phyloP scores from a whole-genome alignment of 345 rosid genomes.

The Eucalyptus caleyi region DNA sequence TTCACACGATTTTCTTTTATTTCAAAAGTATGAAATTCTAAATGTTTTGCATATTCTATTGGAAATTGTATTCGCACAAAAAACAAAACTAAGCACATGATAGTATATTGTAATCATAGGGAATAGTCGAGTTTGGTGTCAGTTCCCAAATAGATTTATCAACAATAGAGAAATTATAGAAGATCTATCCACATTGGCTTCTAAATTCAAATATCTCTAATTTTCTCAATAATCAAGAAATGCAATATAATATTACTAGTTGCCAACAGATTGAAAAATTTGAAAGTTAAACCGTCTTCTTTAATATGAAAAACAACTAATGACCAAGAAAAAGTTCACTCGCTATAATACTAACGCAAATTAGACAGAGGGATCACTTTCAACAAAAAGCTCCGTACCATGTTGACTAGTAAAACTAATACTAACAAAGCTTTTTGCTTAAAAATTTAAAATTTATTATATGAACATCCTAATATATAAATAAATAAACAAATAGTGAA shows the following conservation, averaged over 20 bases:
- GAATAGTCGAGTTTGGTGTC: not conserved
- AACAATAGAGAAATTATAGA: not conserved
- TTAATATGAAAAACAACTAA: not conserved
- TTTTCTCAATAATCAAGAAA: not conserved
- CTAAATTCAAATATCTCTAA: not conserved
- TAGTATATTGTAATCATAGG: not conserved
- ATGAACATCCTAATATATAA: not conserved
- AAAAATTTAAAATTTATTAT: not conserved
- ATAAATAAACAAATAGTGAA: not conserved
- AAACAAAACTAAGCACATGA: not conserved
- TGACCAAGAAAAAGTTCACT: not conserved
- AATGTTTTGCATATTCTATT: not conserved
- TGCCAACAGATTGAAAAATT: not conserved
- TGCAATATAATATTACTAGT: not conserved
- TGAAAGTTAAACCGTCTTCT: not conserved
- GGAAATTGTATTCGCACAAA: not conserved
- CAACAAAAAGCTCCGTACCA: not conserved
- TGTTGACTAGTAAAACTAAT: not conserved
- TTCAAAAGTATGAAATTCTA: not conserved
- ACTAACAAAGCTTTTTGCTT: not conserved
- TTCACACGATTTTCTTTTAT: not conserved
- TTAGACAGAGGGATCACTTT: not conserved
- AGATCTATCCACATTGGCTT: not conserved
- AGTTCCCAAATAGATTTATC: not conserved
- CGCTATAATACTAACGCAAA: not conserved